These are phyloP conservation scores for Pichia sp. DNA, from an alignment of 1,139 yeast species.

Conservation along the genomic window DNA sequence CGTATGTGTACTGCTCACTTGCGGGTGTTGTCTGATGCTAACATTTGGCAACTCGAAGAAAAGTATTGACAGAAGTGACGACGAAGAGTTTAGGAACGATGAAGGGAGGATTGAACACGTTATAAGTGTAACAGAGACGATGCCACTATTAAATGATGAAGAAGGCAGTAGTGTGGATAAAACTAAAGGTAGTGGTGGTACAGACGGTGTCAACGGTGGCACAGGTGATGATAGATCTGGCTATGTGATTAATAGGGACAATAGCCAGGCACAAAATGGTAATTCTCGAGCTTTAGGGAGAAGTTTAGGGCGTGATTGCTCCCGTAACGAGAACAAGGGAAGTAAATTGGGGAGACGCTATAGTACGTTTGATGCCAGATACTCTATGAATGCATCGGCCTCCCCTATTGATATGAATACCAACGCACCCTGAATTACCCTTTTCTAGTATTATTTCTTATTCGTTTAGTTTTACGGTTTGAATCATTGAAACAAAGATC, in stretches of 20 bases:
- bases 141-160: conserved; percentile 18
- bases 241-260: neutral
- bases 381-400: conserved; percentile 14
- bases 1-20: conserved; percentile 33
- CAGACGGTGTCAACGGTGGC: neutral
- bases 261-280: neutral
- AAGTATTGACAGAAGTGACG: neutral
- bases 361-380: conserved; percentile 13
- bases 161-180: neutral
- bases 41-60: conserved; percentile 23
- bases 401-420: conserved; percentile 13
- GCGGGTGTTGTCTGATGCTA: conserved; percentile 36
- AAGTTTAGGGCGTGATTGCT: neutral
- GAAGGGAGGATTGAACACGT: conserved; percentile 10
- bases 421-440: neutral
- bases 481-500: neutral
- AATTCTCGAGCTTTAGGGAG: neutral
- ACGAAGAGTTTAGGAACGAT: neutral
- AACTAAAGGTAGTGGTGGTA: neutral
- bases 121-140: conserved; percentile 16
- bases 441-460: neutral
- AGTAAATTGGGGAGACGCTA: neutral
- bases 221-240: neutral
- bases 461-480: neutral
- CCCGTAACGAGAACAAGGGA: neutral